Evolutionary conservation across 768 basidiomycete genomes (phyloP), one percentile per base, ranked within the genome.

Genomic region (Lentinula edodes): DNA sequence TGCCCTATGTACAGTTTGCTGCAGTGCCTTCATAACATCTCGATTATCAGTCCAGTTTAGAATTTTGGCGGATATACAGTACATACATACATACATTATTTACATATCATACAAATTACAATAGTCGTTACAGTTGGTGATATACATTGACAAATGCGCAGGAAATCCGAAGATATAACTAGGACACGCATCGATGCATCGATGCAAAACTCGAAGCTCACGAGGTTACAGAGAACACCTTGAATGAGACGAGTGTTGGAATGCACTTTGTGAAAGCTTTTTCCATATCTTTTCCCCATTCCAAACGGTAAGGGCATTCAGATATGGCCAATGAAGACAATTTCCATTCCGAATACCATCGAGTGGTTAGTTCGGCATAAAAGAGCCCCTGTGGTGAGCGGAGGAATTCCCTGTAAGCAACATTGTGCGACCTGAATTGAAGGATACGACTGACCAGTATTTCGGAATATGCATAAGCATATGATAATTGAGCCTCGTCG

Each of bases 281-380:
- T 56, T 56, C 54, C 54, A 56, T 38, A 18, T 56, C 54, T 6
- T 9, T 43, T 15, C 38, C 54, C 54, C 54, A 56, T 56, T 56
- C 23, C 0, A 32, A 36, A 12, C 23, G 38, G 41, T 56, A 41
- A 18, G 36, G 38, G 38, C 54, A 56, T 41, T 56, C 54, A 56
- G 54, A 56, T 32, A 56, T 18, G 9, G 20, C 20, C 54, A 56
- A 39, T 5, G 38, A 39, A 5, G 54, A 56, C 6, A 56, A 16
- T 23, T 43, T 56, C 54, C 54, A 56, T 6, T 43, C 54, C 15
- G 54, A 13, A 41, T 56, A 39, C 5, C 15, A 23, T 20, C 54
- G 41, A 28, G 36, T 13, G 12, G 7, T 15, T 15, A 56, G 16
- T 15, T 28, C 41, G 18, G 28, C 54, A 41, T 39, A 43, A 18